phyloP scores from a whole-genome alignment of 352 stramenopile genomes.

The Plasmopara viticola region DNA sequence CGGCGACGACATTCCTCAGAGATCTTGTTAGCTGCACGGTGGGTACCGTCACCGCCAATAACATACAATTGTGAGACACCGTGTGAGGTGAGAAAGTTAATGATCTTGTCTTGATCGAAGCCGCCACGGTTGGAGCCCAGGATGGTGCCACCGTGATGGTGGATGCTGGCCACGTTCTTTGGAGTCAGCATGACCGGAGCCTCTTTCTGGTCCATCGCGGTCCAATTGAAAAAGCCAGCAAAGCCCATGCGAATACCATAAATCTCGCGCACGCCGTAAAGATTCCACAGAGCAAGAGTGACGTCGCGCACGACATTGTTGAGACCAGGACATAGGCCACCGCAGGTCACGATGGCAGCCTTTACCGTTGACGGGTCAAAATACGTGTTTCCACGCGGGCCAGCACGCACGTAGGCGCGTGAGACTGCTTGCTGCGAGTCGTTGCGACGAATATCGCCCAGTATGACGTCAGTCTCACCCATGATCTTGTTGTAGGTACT shows the following conservation, averaged over 20 bases:
- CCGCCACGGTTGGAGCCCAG: constrained; percentile 92
- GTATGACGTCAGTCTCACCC: constrained; percentile 71
- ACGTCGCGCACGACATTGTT: constrained; percentile 98
- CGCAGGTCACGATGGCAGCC: constrained; percentile 90
- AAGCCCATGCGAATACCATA: constrained; percentile 84
- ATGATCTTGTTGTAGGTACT: constrained; percentile 87
- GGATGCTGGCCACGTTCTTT: constrained; percentile 64
- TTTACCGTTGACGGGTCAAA: constrained; percentile 76
- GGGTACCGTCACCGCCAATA: constrained; percentile 97
- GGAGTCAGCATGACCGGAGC: constrained; percentile 74
- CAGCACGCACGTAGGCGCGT: constrained; percentile 74
- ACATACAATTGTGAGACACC: constrained; percentile 95
- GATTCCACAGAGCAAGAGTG: constrained; percentile 87
- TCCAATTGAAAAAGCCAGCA: constrained; percentile 78
- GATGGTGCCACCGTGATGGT: constrained; percentile 91
- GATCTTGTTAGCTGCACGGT: constrained; percentile 93
- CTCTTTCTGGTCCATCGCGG: constrained; percentile 68
- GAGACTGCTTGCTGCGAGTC: constrained; percentile 54
- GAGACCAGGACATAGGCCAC: constrained; percentile 94
- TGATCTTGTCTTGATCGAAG: constrained; percentile 96
- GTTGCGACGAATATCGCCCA: constrained; percentile 78
- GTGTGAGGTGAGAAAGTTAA: constrained; percentile 87
- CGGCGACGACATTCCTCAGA: constrained; percentile 63
- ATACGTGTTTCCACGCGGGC: constrained; percentile 59
- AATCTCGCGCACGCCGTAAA: constrained; percentile 81